Conservation (phyloP, 306 rosid species). For the Sesbania bispinosa region DNA sequence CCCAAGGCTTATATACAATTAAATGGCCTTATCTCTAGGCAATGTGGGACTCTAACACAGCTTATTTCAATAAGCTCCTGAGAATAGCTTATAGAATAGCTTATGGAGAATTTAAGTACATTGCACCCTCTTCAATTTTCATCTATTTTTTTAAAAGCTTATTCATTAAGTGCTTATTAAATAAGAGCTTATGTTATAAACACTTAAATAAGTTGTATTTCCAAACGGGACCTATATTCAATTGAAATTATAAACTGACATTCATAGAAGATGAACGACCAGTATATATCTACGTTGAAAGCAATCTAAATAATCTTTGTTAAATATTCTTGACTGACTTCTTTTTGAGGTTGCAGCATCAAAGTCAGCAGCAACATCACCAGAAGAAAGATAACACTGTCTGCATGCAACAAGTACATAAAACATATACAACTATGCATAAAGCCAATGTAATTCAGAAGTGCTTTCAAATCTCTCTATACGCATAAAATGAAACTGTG, state of each 20-base stretch:
- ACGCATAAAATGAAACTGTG: background rate
- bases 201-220: no score
- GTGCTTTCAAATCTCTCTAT: background rate
- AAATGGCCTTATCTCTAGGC: no score
- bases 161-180: no score
- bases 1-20: no score
- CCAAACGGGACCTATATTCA: no score
- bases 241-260: background rate
- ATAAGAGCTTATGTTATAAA: no score
- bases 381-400: background rate
- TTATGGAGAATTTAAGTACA: no score
- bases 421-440: background rate
- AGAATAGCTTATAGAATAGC: no score
- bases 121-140: no score
- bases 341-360: background rate
- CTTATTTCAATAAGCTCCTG: no score
- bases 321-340: background rate
- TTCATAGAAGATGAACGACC: background rate
- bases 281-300: background rate
- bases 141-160: no score
- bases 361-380: background rate
- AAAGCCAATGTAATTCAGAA: background rate
- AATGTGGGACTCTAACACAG: no score
- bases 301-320: background rate
- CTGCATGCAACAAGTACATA: background rate